Evolutionary conservation across 176 grass and related monocot species (phyloP), one percentile per base, ranked within the genome.

Genomic region (Guadua angustifolia): DNA sequence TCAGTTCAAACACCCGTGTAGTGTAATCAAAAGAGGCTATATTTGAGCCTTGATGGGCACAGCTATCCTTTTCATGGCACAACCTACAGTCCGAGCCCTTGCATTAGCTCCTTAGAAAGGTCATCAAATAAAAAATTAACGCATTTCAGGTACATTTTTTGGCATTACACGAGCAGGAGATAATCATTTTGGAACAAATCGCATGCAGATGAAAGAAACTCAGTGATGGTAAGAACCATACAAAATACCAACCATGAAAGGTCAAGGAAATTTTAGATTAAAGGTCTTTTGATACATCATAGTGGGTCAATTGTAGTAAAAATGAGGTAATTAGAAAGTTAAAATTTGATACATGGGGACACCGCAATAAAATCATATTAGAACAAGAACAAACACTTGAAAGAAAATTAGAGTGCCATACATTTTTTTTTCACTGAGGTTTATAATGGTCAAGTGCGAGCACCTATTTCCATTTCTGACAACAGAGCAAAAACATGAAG

Each of bases 81-180:
- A 47, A 66, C 38, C 22, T 44, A 68, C 68, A 86, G 22, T 26
- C 46, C 22, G 35, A 74, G 68, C 74, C 42, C 49, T 83, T 43
- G 84, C 74, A 86, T 86, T 50, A 83, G 74, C 16, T 74, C 79
- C 84, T 90, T 84, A 87, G 73, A 90, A 79, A 52, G 56, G 43
- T 38, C n/a, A 79, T 13, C 19, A 57, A 42, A 79, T 26, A 55
- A 36, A 56, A 38, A 71, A 15, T n/a, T 24, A 35, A 56, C 63
- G 32, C 0, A 52, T 8, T 61, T 52, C 15, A 75, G 7, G 46
- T 73, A 78, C 22, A 86, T 46, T 83, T 78, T 45, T 51, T 18
- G 22, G 66, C 10, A 33, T 5, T 29, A 59, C 10, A 53, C 26
- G 46, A 58, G 45, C 67, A 79, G 22, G 58, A 38, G 61, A 79